Percentiles rank a stretch among this genome's conserved stretches.
Conservation (phyloP, 1,139 yeast species). For the Blastobotrys illinoisensis region DNA sequence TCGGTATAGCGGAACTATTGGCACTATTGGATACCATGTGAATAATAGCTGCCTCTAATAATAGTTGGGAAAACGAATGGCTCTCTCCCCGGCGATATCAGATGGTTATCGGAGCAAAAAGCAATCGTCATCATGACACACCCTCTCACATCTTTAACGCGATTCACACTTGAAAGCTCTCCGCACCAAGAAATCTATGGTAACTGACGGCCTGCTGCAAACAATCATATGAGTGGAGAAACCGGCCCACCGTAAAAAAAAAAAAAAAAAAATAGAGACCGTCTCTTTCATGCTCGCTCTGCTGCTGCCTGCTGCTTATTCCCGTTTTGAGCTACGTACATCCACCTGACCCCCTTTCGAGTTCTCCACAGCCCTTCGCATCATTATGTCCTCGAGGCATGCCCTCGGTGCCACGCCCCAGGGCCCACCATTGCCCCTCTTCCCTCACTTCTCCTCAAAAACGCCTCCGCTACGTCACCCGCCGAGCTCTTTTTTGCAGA, state of each 20-base stretch:
- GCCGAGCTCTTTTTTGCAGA: too few species aligned
- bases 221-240: neutral
- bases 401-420: neutral
- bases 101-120: neutral
- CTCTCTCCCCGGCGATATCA: neutral
- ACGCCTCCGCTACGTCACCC: too few species aligned
- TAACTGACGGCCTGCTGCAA: neutral
- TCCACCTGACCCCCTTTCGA: neutral
- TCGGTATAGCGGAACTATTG: too few species aligned
- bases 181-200: neutral
- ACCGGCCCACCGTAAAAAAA: neutral
- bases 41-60: neutral
- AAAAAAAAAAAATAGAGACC: neutral
- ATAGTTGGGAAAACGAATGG: neutral
- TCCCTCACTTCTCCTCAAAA: neutral
- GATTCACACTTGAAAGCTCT: neutral
- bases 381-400: neutral
- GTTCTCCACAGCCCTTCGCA: neutral
- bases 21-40: neutral
- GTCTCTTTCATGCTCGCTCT: neutral
- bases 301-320: neutral
- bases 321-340: neutral
- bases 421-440: neutral
- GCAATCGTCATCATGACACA: neutral
- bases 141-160: neutral